These are phyloP conservation scores for Rhodotorula kratochvilovae DNA, from an alignment of 768 basidiomycete genomes.

Conservation along the genomic window DNA sequence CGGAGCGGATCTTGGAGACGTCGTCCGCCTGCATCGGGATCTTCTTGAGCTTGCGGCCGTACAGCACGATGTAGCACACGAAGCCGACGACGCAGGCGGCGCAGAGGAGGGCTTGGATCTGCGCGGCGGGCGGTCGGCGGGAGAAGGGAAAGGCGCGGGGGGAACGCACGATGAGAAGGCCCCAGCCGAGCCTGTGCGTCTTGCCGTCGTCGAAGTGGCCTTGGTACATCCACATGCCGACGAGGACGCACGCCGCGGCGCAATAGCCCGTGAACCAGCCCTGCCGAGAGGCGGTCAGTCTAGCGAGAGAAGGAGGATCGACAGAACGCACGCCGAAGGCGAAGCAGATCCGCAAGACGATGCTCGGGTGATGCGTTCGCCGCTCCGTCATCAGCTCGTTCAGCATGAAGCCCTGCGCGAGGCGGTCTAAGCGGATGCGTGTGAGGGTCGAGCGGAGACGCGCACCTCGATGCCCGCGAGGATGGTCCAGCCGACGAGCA, in stretches of 20 bases:
- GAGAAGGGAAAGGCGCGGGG: no score
- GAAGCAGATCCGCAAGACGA: background rate
- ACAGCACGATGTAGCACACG: background rate
- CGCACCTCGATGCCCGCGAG: background rate
- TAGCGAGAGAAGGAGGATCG: background rate
- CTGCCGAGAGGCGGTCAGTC: background rate
- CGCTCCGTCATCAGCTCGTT: background rate
- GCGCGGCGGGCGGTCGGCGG: background rate
- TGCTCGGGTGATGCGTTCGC: no score
- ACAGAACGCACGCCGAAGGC: background rate
- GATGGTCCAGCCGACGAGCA: background rate
- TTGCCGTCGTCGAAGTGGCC: background rate
- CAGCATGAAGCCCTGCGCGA: background rate
- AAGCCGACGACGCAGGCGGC: background rate
- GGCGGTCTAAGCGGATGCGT: rapidly evolving
- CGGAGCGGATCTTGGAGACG: no score
- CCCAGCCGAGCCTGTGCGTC: background rate
- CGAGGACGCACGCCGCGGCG: background rate
- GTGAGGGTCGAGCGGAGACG: no score
- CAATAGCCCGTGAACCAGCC: background rate
- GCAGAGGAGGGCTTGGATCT: constrained; percentile 1
- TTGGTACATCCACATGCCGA: background rate
- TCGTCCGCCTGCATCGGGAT: background rate
- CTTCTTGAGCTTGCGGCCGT: background rate
- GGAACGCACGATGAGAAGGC: constrained; percentile 3